Evolutionary conservation across 306 rosid species (phyloP), one percentile per base, ranked within the genome.

Genomic region (Dalbergia oliveri): DNA sequence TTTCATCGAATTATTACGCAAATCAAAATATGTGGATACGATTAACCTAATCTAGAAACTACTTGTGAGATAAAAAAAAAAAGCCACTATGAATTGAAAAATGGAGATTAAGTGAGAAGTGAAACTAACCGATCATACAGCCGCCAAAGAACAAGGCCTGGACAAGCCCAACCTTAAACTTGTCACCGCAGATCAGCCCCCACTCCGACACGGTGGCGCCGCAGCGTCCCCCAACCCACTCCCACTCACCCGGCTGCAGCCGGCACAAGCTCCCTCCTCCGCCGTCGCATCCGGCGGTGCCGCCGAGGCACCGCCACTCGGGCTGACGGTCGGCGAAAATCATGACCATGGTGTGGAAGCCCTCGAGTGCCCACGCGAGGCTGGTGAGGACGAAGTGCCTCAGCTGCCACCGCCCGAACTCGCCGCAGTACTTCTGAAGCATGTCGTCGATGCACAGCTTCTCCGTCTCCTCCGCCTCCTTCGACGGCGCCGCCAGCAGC

Each of bases 291-390:
- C 85, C 79, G 11, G 69, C 39, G 7, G 61, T 18, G 0, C 81
- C 79, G 0, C 14, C 53, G 11, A 74, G 61, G 73, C 93, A 89
- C 8, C 73, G 43, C 91, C 88, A 91, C 0, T 39, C 72, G 0
- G 91, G 93, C 45, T 91, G 86, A 0, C 88, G 88, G 79, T 91
- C 93, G 0, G 95, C 90, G 33, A 91, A 91, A 49, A 91, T 91
- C 93, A 91, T 87, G 64, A 91, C 91, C 95, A 91, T 89, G 56
- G 95, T 87, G 85, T 91, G 95, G 73, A 91, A 91, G 1, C 87
- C 91, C 86, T 87, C 93, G 11, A 91, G 88, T 0, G 90, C 90
- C 95, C 95, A 91, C 6, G 95, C 95, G 75, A 91, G 78, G 84
- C 72, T 87, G 4, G 92, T 87, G 8, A 88, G 82, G 75, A 89